These are phyloP conservation scores for Penicillium steckii DNA, from an alignment of 495 filamentous ascomycete species.

Conservation along the genomic window DNA sequence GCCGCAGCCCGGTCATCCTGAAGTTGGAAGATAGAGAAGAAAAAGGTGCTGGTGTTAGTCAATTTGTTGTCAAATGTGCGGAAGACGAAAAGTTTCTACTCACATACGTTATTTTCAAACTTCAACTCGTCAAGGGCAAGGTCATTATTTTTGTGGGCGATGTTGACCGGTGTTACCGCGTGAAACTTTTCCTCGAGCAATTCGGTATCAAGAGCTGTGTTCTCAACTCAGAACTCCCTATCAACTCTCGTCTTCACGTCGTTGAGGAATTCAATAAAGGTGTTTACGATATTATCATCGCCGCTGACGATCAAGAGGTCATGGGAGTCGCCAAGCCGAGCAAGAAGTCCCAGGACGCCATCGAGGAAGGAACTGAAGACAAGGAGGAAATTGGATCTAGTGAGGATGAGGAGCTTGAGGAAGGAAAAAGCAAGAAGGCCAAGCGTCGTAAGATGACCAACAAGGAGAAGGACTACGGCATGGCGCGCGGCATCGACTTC, in stretches of 20 bases:
- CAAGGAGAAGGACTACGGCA: conserved; percentile 81
- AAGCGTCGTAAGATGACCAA: conserved; percentile 63
- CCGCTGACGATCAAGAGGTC: conserved; percentile 88
- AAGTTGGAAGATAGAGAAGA: conserved; percentile 74
- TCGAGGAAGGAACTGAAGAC: conserved; percentile 16
- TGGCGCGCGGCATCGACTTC: conserved; percentile 95
- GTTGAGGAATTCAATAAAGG: conserved; percentile 97
- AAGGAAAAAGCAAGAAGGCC: conserved; percentile 15
- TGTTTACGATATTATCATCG: conserved; percentile 95
- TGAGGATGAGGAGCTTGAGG: conserved; percentile 33
- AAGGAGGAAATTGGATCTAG: conserved; percentile 31
- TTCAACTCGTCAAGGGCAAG: conserved; percentile 93
- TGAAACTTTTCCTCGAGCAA: conserved; percentile 95
- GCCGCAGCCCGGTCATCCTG: conserved; percentile 72
- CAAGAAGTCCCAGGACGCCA: conserved; percentile 29
- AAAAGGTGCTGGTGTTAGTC: conserved; percentile 69
- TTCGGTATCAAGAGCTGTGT: conserved; percentile 94
- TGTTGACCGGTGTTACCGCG: conserved; percentile 87
- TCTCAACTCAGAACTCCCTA: conserved; percentile 90
- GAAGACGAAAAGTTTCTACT: conserved; percentile 98
- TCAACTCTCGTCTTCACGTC: conserved; percentile 89
- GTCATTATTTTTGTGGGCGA: conserved; percentile 92
- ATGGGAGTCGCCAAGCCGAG: conserved; percentile 55
- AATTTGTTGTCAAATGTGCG: conserved; percentile 84
- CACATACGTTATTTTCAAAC: conserved; percentile 89